phyloP scores from a whole-genome alignment of 2,329 filamentous ascomycete species.

The Arthroderma sp. region DNA sequence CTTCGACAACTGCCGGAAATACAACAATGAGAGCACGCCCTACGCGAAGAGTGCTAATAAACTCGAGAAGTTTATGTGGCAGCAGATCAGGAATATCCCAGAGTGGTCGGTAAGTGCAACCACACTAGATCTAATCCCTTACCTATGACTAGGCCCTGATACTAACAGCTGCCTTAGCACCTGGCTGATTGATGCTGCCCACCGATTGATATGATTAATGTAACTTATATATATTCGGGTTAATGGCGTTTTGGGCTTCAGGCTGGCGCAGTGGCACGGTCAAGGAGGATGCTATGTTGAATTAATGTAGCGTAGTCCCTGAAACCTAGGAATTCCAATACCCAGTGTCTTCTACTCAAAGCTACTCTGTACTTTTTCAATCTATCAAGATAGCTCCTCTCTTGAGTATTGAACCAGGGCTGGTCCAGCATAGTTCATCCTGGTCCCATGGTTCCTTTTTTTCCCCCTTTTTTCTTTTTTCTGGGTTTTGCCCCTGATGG shows the following conservation, averaged over 20 bases:
- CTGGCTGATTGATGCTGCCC: not conserved
- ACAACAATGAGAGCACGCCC: constrained; percentile 89
- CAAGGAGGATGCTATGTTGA: not conserved
- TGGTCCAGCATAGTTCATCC: not conserved
- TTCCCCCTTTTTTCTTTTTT: not conserved
- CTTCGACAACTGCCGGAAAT: constrained; percentile 88
- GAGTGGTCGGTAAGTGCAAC: constrained; percentile 61
- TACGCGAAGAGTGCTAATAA: constrained; percentile 94
- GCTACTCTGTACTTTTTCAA: too few species aligned
- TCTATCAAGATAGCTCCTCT: too few species aligned
- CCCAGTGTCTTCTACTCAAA: too few species aligned
- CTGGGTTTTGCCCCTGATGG: not conserved
- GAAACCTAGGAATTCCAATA: too few species aligned
- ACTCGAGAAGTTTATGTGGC: constrained; percentile 90
- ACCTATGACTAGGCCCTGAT: not conserved
- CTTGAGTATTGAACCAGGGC: too few species aligned
- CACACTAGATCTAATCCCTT: not conserved
- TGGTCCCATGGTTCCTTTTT: not conserved
- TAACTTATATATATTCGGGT: not conserved
- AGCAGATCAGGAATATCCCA: constrained; percentile 77
- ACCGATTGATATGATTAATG: not conserved
- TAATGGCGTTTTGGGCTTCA: not conserved
- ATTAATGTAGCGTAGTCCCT: not conserved
- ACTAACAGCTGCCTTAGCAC: constrained; percentile 2
- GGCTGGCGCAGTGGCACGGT: not conserved